These are phyloP conservation scores for Binderoboletus segoi DNA, from an alignment of 1,284 basidiomycete species.

Conservation along the genomic window DNA sequence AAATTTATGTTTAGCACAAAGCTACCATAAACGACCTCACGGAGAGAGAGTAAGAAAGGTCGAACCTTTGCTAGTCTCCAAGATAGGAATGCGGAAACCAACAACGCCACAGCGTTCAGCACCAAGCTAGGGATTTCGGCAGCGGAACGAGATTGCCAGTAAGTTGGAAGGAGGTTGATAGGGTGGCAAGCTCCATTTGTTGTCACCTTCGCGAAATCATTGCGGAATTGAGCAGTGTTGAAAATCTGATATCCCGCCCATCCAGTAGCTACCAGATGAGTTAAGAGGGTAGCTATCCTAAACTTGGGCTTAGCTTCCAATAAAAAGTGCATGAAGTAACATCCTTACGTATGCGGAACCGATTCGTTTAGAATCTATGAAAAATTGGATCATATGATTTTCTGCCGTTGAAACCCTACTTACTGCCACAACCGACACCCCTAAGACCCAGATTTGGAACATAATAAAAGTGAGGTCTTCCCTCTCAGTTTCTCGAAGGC, in stretches of 20 bases:
- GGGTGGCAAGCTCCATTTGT: slow-evolving; percentile 64
- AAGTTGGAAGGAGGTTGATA: slow-evolving; percentile 54
- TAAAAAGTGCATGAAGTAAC: neutral
- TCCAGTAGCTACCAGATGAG: slow-evolving; percentile 68
- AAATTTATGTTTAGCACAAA: neutral
- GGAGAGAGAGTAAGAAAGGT: neutral
- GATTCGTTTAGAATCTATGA: slow-evolving; percentile 69
- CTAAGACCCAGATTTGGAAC: slow-evolving; percentile 80
- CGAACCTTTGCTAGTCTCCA: slow-evolving; percentile 74
- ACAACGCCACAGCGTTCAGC: slow-evolving; percentile 60
- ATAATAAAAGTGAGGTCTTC: slow-evolving; percentile 77
- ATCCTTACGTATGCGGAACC: slow-evolving; percentile 67
- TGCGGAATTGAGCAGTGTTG: slow-evolving; percentile 58
- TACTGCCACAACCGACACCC: slow-evolving; percentile 74
- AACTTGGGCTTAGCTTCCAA: neutral
- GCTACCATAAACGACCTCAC: neutral
- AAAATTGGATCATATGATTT: slow-evolving; percentile 2
- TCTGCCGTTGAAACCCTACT: slow-evolving; percentile 11
- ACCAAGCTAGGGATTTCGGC: slow-evolving; percentile 68
- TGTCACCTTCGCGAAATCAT: slow-evolving; percentile 56
- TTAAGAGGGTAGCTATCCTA: slow-evolving; percentile 65
- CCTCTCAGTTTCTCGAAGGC: slow-evolving; percentile 70
- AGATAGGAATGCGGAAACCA: slow-evolving; percentile 64
- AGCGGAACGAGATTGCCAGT: slow-evolving; percentile 57
- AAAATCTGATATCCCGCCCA: slow-evolving; percentile 71